Evolutionary conservation across 2,329 filamentous ascomycete genomes (phyloP).

Genomic region (Zarea fungicola): DNA sequence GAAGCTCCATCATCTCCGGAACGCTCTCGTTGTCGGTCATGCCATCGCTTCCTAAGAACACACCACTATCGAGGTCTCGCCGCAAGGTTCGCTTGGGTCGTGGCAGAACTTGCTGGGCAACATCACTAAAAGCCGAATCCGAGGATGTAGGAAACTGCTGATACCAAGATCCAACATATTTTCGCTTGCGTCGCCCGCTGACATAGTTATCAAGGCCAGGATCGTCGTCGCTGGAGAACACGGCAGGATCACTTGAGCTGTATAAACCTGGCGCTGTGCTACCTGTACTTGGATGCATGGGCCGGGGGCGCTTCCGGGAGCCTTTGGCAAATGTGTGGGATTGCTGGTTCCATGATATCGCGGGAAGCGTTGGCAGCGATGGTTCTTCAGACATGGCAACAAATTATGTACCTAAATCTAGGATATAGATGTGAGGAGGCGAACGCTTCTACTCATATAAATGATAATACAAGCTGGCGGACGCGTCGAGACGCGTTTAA

Average conservation of each 20-base stretch:
- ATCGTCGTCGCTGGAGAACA: slow-evolving; percentile 71
- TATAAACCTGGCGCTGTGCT: slow-evolving; percentile 6
- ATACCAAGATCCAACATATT: slow-evolving; percentile 64
- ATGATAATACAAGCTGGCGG: neutral
- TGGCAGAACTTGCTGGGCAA: slow-evolving; percentile 22
- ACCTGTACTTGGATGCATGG: slow-evolving; percentile 18
- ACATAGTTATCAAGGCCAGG: slow-evolving; percentile 61
- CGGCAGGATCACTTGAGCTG: slow-evolving; percentile 64
- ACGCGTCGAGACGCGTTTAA: slow-evolving; percentile 11
- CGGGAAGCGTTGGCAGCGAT: slow-evolving; percentile 34
- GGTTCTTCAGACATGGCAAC: slow-evolving; percentile 36
- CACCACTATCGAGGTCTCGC: slow-evolving; percentile 61
- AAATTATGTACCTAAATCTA: neutral
- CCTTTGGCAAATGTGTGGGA: slow-evolving; percentile 35
- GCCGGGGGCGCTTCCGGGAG: slow-evolving; percentile 36
- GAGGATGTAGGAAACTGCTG: slow-evolving; percentile 50
- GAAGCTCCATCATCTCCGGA: slow-evolving; percentile 27
- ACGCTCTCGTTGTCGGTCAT: slow-evolving; percentile 38
- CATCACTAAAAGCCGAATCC: slow-evolving; percentile 43
- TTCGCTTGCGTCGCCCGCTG: slow-evolving; percentile 52
- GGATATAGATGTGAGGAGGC: neutral
- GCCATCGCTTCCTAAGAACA: slow-evolving; percentile 61
- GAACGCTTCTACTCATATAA: neutral
- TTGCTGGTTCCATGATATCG: slow-evolving; percentile 33
- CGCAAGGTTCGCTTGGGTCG: slow-evolving; percentile 48